These are phyloP conservation scores for Heliamphora pulchella DNA, from an alignment of 179 eudicot genomes.

Conservation along the genomic window DNA sequence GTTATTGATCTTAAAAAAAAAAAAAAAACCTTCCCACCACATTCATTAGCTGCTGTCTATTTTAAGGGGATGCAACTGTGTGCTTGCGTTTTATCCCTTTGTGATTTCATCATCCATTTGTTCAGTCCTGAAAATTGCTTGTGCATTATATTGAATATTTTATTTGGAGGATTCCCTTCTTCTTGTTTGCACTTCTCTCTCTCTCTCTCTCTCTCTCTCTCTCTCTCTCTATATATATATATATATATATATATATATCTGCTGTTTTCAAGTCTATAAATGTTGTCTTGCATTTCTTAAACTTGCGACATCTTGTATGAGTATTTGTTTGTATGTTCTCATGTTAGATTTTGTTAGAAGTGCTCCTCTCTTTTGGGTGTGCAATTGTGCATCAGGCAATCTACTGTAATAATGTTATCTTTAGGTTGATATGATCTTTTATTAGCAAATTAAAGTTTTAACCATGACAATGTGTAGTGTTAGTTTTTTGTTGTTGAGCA, in stretches of 20 bases:
- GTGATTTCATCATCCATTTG: not conserved
- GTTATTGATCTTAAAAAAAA: too few relatives aligned
- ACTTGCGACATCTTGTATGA: not conserved
- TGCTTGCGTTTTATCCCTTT: not conserved
- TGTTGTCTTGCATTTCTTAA: not conserved
- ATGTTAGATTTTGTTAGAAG: not conserved
- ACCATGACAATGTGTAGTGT: not conserved
- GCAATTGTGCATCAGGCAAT: not conserved
- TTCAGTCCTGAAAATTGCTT: conserved; percentile 11
- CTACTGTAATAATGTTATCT: not conserved
- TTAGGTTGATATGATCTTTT: not conserved
- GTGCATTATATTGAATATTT: not conserved
- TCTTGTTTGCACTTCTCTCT: not conserved
- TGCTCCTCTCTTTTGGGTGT: not conserved
- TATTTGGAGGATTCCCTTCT: not conserved
- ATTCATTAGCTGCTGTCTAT: too few relatives aligned
- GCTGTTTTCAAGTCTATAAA: conserved; percentile 1
- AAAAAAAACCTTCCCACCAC: too few relatives aligned
- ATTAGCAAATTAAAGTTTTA: not conserved
- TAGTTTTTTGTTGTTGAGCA: not conserved
- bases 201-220: not conserved
- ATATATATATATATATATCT: too few relatives aligned
- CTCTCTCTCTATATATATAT: too few relatives aligned
- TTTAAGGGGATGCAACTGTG: not conserved
- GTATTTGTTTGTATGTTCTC: not conserved